Evolutionary conservation across 2,329 filamentous ascomycete species (phyloP).

Genomic region (Pestalotiopsis sp.): DNA sequence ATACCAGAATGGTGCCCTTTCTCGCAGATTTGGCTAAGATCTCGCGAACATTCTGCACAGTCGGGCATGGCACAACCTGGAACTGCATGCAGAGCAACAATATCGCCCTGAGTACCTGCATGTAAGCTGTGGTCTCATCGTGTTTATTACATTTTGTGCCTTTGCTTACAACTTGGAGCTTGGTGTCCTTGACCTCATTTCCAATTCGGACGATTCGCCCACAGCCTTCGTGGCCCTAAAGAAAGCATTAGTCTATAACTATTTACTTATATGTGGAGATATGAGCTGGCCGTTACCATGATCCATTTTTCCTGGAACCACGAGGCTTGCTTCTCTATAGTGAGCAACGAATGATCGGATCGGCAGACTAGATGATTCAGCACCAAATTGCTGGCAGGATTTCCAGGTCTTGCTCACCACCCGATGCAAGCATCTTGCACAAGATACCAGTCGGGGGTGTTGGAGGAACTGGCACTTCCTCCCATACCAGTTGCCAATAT

Average conservation of each 20-base stretch:
- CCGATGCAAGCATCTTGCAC: slow-evolving; percentile 37
- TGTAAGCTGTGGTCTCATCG: neutral
- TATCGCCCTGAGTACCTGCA: slow-evolving; percentile 24
- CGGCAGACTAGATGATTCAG: slow-evolving; percentile 29
- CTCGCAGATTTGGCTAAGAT: slow-evolving; percentile 40
- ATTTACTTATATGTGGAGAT: neutral
- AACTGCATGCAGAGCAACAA: slow-evolving; percentile 33
- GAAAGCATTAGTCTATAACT: neutral
- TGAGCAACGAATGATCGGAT: slow-evolving; percentile 34
- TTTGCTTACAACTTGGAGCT: neutral
- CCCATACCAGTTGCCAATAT: slow-evolving; percentile 24
- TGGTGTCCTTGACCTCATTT: slow-evolving; percentile 11
- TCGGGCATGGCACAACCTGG: slow-evolving; percentile 33
- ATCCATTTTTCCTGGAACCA: slow-evolving; percentile 33
- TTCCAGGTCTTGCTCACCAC: slow-evolving; percentile 12
- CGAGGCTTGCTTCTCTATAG: slow-evolving; percentile 28
- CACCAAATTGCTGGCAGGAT: neutral
- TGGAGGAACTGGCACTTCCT: slow-evolving; percentile 31
- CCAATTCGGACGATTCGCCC: slow-evolving; percentile 27
- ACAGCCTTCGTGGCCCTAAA: slow-evolving; percentile 29
- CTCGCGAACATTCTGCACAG: slow-evolving; percentile 42
- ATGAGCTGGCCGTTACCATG: slow-evolving; percentile 16
- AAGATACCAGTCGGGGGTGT: slow-evolving; percentile 29
- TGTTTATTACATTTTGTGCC: neutral
- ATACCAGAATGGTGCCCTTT: slow-evolving; percentile 43